A percentile compares a stretch with the other conserved stretches of the same genome.
These are phyloP conservation scores for Alternaria incomplexa DNA, from an alignment of 2,329 filamentous ascomycete species.

Conservation along the genomic window DNA sequence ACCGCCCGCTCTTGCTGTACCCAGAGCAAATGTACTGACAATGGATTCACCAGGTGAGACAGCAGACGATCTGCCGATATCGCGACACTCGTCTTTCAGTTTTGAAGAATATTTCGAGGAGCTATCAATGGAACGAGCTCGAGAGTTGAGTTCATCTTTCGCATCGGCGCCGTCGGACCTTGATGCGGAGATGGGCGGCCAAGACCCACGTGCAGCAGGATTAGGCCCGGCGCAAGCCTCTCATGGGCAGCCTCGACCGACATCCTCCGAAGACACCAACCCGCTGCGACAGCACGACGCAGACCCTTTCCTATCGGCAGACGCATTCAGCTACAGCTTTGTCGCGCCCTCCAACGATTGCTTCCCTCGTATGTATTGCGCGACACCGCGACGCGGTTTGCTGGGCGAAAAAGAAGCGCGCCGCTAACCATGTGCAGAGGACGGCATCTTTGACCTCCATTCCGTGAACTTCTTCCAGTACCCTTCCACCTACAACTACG, in stretches of 20 bases:
- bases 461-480: constrained; percentile 4
- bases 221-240: constrained; percentile 16
- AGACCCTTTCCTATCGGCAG: neutral
- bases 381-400: constrained; percentile 3
- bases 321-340: neutral
- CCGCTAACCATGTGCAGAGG: constrained; percentile 29
- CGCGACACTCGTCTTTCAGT: neutral
- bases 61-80: neutral
- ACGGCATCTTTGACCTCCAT: constrained; percentile 3
- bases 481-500: neutral
- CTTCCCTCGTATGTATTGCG: constrained; percentile 12
- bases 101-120: neutral
- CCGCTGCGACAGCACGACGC: constrained; percentile 11
- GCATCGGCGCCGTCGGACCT: neutral
- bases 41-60: neutral
- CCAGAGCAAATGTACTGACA: neutral
- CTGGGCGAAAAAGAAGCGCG: constrained; percentile 9
- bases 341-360: neutral
- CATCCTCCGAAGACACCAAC: constrained; percentile 5
- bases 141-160: neutral
- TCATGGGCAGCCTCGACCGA: constrained; percentile 7
- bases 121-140: neutral
- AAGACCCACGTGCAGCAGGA: constrained; percentile 12
- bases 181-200: constrained; percentile 3
- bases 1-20: neutral